Conservation (phyloP, 2,329 filamentous ascomycete genomes). For the Fusarium ramigenum region DNA sequence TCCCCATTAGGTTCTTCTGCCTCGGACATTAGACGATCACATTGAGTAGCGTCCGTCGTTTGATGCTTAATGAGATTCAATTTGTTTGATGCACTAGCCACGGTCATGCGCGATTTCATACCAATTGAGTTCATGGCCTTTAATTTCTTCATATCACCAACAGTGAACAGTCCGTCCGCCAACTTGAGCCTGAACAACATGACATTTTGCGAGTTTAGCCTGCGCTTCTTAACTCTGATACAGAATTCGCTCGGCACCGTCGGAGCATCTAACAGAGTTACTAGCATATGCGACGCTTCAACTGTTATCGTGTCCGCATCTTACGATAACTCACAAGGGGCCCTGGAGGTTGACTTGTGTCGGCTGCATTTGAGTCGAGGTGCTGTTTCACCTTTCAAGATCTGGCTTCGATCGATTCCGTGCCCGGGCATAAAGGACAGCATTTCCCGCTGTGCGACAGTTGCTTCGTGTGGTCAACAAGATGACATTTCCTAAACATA, state of each 20-base stretch:
- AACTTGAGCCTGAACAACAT: not conserved
- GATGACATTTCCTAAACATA: not conserved
- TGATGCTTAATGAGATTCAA: constrained; percentile 27
- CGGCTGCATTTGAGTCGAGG: not conserved
- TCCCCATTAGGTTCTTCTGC: not conserved
- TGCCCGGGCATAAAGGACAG: not conserved
- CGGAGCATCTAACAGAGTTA: not conserved
- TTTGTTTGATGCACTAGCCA: constrained; percentile 31
- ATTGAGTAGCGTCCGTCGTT: constrained; percentile 1
- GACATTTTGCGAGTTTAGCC: not conserved
- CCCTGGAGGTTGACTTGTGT: not conserved
- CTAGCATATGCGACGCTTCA: constrained; percentile 1
- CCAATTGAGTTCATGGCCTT: constrained; percentile 9
- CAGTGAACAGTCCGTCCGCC: not conserved
- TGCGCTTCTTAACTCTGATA: not conserved
- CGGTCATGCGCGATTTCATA: constrained; percentile 24
- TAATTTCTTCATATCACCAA: constrained; percentile 21
- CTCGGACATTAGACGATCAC: constrained; percentile 15
- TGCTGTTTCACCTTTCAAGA: constrained; percentile 33
- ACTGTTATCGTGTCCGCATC: constrained; percentile 21
- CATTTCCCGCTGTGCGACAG: constrained; percentile 10
- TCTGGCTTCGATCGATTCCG: constrained; percentile 22
- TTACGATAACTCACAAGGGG: constrained; percentile 24
- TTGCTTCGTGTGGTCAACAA: not conserved
- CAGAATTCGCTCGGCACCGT: not conserved